Conservation (phyloP, 1,284 basidiomycete species). For the Fomitopsis pinicola region DNA sequence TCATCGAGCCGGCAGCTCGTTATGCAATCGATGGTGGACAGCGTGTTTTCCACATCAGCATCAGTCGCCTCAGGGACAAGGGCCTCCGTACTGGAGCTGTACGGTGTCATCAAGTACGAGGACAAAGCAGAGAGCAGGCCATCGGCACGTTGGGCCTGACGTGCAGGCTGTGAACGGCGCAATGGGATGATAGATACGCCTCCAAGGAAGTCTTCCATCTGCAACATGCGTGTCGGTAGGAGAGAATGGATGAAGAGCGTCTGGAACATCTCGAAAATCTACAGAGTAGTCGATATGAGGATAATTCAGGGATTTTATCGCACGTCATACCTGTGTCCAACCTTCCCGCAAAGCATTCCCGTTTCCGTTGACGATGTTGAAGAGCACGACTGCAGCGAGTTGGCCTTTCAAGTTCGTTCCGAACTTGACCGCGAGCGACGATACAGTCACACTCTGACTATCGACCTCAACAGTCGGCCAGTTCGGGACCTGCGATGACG, state of each 20-base stretch:
- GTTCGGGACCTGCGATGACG: slow-evolving; percentile 73
- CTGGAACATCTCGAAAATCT: slow-evolving; percentile 99
- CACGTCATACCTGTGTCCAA: slow-evolving; percentile 73
- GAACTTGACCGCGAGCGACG: slow-evolving; percentile 89
- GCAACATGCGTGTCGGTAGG: slow-evolving; percentile 83
- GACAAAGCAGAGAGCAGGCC: slow-evolving; percentile 93
- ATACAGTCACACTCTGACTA: slow-evolving; percentile 84
- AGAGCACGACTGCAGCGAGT: slow-evolving; percentile 94
- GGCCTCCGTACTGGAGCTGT: slow-evolving; percentile 67
- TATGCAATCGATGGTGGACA: slow-evolving; percentile 95
- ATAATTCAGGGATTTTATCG: no score
- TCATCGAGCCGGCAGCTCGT: slow-evolving; percentile 92
- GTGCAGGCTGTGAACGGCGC: slow-evolving; percentile 68
- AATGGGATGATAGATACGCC: slow-evolving; percentile 87
- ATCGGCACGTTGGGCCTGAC: slow-evolving; percentile 66
- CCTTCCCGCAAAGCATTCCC: slow-evolving; percentile 93
- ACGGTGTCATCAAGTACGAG: slow-evolving; percentile 96
- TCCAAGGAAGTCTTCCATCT: slow-evolving; percentile 96
- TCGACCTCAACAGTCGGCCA: slow-evolving; percentile 95
- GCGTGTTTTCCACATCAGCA: slow-evolving; percentile 88
- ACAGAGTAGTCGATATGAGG: background rate
- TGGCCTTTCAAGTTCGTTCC: slow-evolving; percentile 96
- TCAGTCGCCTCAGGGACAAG: slow-evolving; percentile 81
- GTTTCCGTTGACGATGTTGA: slow-evolving; percentile 97
- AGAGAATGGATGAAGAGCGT: slow-evolving; percentile 94